phyloP scores from a whole-genome alignment of 2,329 filamentous ascomycete genomes.

The Rachicladosporium sp. region DNA sequence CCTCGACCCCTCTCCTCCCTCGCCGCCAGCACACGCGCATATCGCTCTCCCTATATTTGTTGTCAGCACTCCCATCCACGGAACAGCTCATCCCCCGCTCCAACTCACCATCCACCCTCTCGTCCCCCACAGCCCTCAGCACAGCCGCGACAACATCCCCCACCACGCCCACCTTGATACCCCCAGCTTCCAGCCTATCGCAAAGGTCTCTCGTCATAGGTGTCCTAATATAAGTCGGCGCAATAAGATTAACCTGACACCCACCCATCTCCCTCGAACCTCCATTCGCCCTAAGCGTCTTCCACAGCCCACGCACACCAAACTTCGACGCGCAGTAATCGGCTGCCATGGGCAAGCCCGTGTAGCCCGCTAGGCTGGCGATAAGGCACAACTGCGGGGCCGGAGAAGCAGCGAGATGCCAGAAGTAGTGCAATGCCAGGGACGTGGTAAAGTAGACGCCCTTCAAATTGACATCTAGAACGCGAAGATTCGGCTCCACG shows the following conservation, averaged over 20 bases:
- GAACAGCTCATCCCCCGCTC: neutral
- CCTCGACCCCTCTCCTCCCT: slow-evolving; percentile 7
- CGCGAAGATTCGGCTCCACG: neutral
- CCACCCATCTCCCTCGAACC: slow-evolving; percentile 3
- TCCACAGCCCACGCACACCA: slow-evolving; percentile 13
- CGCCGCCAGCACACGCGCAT: slow-evolving; percentile 1
- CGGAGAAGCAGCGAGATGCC: neutral
- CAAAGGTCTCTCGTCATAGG: slow-evolving; percentile 7
- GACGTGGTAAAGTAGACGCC: slow-evolving; percentile 18
- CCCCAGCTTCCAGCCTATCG: slow-evolving; percentile 2
- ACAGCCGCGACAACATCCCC: slow-evolving; percentile 11
- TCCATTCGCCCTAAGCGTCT: slow-evolving; percentile 1
- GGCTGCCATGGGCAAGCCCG: slow-evolving; percentile 4
- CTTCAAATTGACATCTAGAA: slow-evolving; percentile 18
- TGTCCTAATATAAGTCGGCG: slow-evolving; percentile 9
- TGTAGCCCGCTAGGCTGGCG: slow-evolving; percentile 11
- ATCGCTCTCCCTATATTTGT: slow-evolving; percentile 1
- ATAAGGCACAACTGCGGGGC: slow-evolving; percentile 14
- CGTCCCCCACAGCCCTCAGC: slow-evolving; percentile 12
- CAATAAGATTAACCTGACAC: slow-evolving; percentile 12
- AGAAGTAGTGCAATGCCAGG: slow-evolving; percentile 26
- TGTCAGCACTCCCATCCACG: neutral
- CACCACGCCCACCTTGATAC: slow-evolving; percentile 8
- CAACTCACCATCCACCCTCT: slow-evolving; percentile 8
- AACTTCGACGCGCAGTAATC: slow-evolving; percentile 12